Evolutionary conservation across 495 filamentous ascomycete species (phyloP).

Genomic region (Pyrenula massariospora): DNA sequence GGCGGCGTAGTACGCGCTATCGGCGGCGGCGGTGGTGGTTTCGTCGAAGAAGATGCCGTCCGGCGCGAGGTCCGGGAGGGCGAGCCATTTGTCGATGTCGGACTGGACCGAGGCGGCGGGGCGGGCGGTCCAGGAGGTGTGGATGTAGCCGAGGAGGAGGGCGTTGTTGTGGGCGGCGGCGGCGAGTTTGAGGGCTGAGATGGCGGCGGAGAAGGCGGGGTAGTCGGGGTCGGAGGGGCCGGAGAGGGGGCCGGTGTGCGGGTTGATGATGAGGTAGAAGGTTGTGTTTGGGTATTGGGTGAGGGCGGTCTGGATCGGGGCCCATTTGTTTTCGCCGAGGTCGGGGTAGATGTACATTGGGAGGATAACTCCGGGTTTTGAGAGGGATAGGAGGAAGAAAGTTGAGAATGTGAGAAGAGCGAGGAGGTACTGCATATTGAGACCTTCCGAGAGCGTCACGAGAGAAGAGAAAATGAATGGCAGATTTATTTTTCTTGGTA

Average conservation of each 20-base stretch:
- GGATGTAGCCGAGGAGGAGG: background rate
- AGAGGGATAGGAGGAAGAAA: background rate
- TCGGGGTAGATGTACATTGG: background rate
- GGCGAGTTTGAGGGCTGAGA: background rate
- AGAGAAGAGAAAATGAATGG: background rate
- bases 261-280: background rate
- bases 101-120: background rate
- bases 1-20: background rate
- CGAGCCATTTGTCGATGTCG: background rate
- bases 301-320: background rate
- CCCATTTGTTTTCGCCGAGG: background rate
- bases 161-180: background rate
- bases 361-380: background rate
- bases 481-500: background rate
- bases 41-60: background rate
- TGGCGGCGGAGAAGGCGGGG: background rate
- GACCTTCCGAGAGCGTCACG: too few relatives aligned
- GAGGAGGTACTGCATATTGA: background rate
- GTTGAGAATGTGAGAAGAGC: background rate
- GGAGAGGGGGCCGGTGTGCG: background rate
- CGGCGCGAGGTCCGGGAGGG: background rate
- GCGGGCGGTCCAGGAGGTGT: background rate
- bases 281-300: background rate
- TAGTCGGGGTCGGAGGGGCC: background rate
- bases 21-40: background rate